Percentiles rank a stretch among this genome's conserved stretches.
Evolutionary conservation across 305 asterid genomes (phyloP).

Genomic region (Fraxinus platypoda): DNA sequence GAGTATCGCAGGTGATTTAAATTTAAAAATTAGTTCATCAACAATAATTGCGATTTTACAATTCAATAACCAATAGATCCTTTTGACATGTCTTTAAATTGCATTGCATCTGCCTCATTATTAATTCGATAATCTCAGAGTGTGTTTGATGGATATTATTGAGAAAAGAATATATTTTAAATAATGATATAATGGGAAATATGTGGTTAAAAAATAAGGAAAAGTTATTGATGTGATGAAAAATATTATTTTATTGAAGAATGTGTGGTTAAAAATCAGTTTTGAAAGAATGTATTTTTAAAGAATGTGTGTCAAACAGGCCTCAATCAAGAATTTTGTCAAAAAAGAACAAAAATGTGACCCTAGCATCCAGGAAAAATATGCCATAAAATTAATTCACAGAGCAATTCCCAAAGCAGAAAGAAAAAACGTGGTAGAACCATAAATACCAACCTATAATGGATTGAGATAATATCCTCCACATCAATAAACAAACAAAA

Average conservation of each 20-base stretch:
- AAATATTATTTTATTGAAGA: too few species aligned
- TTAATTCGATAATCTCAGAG: neutral
- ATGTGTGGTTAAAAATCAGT: too few species aligned
- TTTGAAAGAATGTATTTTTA: too few species aligned
- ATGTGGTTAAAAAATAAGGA: too few species aligned
- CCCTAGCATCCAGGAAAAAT: neutral
- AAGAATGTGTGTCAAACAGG: too few species aligned
- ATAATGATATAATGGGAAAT: too few species aligned
- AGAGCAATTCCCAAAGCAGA: constrained; percentile 12
- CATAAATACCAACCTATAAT: constrained; percentile 12
- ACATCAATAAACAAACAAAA: constrained; percentile 19
- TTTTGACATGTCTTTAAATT: neutral
- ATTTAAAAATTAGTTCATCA: neutral
- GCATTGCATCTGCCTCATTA: neutral
- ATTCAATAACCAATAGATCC: neutral
- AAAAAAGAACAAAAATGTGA: neutral
- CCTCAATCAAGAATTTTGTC: neutral
- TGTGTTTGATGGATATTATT: too few species aligned
- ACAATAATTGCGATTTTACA: neutral
- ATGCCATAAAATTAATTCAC: neutral
- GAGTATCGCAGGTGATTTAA: neutral
- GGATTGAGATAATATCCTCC: constrained; percentile 8
- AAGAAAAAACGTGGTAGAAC: neutral
- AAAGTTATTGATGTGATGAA: too few species aligned
- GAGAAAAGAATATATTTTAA: too few species aligned